Evolutionary conservation across 805 yeast species (phyloP).

Genomic region (Saturnispora bothae): DNA sequence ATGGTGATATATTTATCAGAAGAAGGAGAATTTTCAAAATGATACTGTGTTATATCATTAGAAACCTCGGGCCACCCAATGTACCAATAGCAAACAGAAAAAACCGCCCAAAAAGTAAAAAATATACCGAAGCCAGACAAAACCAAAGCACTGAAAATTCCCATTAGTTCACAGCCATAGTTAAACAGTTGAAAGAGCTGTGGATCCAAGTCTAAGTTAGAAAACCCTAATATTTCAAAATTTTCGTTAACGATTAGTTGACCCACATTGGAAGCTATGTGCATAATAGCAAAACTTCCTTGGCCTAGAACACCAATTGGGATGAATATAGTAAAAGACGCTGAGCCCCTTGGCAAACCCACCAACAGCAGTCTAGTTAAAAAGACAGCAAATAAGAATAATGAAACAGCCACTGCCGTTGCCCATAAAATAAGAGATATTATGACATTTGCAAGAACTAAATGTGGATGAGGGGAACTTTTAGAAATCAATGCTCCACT

Average conservation of each 20-base stretch:
- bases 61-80: constrained; percentile 12
- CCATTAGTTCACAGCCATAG: constrained; percentile 7
- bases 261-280: constrained; percentile 15
- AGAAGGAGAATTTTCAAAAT: constrained; percentile 24
- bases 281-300: constrained; percentile 58
- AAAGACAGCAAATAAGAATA: constrained; percentile 42
- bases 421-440: constrained; percentile 55
- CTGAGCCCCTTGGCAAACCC: constrained; percentile 46
- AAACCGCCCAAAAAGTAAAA: constrained; percentile 28
- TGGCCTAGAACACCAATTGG: constrained; percentile 85
- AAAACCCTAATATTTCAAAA: constrained; percentile 5
- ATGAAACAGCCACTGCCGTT: constrained; percentile 37
- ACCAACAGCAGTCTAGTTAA: constrained; percentile 47
- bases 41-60: constrained; percentile 1
- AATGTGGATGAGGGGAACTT: constrained; percentile 23
- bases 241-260: constrained; percentile 8
- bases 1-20: constrained; percentile 26
- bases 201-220: background rate
- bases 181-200: background rate
- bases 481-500: constrained; percentile 49
- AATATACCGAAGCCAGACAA: constrained; percentile 25
- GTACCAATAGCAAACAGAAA: constrained; percentile 11
- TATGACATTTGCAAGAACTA: constrained; percentile 42
- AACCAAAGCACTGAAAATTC: constrained; percentile 17
- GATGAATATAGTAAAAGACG: constrained; percentile 57